Conservation (phyloP, 106 monocot genomes). For the Cymbidium sinense region DNA sequence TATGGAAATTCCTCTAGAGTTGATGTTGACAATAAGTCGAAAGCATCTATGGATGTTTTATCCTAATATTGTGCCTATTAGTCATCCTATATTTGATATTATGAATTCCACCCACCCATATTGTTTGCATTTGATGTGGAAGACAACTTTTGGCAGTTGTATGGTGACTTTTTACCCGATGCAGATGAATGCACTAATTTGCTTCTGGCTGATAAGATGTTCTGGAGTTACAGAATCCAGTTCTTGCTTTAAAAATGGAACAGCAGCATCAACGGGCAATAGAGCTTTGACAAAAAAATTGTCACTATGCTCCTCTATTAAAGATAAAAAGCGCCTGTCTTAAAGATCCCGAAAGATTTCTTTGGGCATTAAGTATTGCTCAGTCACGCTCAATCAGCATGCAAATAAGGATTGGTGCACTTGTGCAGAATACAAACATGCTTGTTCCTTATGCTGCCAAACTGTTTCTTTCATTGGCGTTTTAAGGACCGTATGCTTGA, state of each 20-base stretch:
- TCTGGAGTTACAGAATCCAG: constrained; percentile 64
- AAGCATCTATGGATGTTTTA: constrained; percentile 96
- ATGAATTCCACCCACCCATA: constrained; percentile 91
- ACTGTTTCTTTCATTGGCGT: constrained; percentile 97
- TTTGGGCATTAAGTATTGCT: constrained; percentile 83
- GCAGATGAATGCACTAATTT: constrained; percentile 84
- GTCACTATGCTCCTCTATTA: constrained; percentile 77
- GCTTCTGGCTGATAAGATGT: constrained; percentile 88
- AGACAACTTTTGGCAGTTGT: constrained; percentile 93
- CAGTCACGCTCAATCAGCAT: constrained; percentile 65
- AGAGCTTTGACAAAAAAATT: constrained; percentile 93
- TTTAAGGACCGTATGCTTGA: constrained; percentile 96
- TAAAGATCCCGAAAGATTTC: constrained; percentile 69
- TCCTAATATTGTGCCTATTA: constrained; percentile 85
- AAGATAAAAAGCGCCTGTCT: constrained; percentile 91
- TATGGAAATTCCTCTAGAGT: constrained; percentile 91
- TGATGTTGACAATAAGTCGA: constrained; percentile 90
- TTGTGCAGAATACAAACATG: constrained; percentile 71
- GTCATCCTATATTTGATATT: constrained; percentile 97
- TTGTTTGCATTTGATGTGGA: constrained; percentile 81
- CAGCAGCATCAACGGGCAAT: constrained; percentile 45
- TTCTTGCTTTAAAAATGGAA: constrained; percentile 58
- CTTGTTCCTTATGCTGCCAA: constrained; percentile 93
- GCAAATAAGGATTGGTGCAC: constrained; percentile 74
- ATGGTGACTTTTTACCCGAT: constrained; percentile 92